Base-by-base conservation (phyloP, 306 rosid species). In the Acmispon strigosus region DNA sequence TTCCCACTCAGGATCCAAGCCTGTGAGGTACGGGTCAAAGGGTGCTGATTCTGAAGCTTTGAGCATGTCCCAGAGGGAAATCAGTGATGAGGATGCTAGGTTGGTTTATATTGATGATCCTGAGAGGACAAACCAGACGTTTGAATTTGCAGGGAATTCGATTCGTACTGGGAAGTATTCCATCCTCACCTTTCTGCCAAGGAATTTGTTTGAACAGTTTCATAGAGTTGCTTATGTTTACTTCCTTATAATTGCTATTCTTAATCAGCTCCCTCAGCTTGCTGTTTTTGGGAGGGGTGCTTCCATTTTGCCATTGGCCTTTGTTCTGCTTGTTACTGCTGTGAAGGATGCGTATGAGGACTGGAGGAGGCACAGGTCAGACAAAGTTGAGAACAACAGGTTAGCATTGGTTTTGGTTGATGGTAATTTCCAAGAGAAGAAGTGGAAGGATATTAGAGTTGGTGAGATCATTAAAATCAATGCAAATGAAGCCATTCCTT, bases 201-300 rank as follows among this genome's bases (percentile, higher is more conserved):
- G 88, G 71, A 94, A 94, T 83, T 73, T 94, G 67, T 94, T 87
- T 70, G 99, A 94, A 67, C 99, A 94, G 65, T 91, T 94, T 57
- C 99, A 94, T 77, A 91, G 99, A 77, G 95, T 94, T 79, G 99
- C 99, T 42, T 94, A 94, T 67, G 10, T 94, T 42, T 94, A 94
- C 77, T 94, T 94, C 70, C 95, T 94, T 59, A 77, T 74, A 41
- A 91, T 94, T 66, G 99, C 96, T 3, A 60, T 94, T 49, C 96
- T 94, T 22, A 94, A 94, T 84, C 99, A 94, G 85, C 86, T 94
- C 7, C 97, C 99, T 61, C 97, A 89, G 83, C 85, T 94, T 27
- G 97, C 99, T 1, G 99, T 94, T 51, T 90, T 94, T 62, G 97
- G 97, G 17, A 81, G 96, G 67, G 88, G 88, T 61, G 96, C 79